A percentile compares a stretch with the other conserved stretches of the same genome.
phyloP scores from a whole-genome alignment of 352 stramenopile genomes.

The Globisporangium perplexum region DNA sequence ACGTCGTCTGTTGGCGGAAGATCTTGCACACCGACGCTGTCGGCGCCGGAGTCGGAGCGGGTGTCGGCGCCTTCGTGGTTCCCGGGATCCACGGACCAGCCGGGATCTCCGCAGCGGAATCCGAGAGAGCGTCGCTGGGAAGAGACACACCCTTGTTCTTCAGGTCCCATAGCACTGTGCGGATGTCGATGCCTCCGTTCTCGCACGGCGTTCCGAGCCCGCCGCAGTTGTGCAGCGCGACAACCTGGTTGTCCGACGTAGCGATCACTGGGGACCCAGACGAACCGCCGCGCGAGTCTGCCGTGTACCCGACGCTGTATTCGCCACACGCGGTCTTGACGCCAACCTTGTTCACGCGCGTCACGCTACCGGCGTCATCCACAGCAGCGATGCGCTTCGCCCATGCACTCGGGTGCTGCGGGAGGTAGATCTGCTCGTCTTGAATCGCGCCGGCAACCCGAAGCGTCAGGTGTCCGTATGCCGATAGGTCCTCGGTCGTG shows the following conservation, averaged over 20 bases:
- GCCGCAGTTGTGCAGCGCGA: slow-evolving; percentile 47
- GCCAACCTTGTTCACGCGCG: slow-evolving; percentile 14
- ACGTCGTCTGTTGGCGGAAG: slow-evolving; percentile 22
- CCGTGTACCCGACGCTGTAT: slow-evolving; percentile 31
- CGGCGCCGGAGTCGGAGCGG: slow-evolving; percentile 19
- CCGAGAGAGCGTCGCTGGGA: slow-evolving; percentile 19
- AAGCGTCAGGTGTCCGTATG: slow-evolving; percentile 28
- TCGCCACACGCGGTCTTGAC: slow-evolving; percentile 19
- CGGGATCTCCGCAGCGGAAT: slow-evolving; percentile 13
- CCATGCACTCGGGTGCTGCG: slow-evolving; percentile 30
- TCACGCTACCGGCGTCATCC: slow-evolving; percentile 21
- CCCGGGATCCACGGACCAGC: slow-evolving; percentile 21
- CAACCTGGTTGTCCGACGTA: slow-evolving; percentile 32
- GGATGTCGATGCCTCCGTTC: slow-evolving; percentile 31
- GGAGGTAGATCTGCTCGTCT: slow-evolving; percentile 42
- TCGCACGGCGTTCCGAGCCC: slow-evolving; percentile 16
- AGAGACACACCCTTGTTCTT: slow-evolving; percentile 17
- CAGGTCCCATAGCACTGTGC: slow-evolving; percentile 26
- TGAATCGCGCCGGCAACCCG: slow-evolving; percentile 18
- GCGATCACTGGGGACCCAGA: slow-evolving; percentile 41
- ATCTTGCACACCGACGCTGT: slow-evolving; percentile 21
- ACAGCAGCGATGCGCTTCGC: slow-evolving; percentile 29
- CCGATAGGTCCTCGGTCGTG: slow-evolving; percentile 14
- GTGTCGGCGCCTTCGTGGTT: slow-evolving; percentile 8
- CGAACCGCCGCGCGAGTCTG: slow-evolving; percentile 32